Base-by-base conservation (phyloP, 192 early-diverging fungal genomes). In the Entomortierella beljakovae region DNA sequence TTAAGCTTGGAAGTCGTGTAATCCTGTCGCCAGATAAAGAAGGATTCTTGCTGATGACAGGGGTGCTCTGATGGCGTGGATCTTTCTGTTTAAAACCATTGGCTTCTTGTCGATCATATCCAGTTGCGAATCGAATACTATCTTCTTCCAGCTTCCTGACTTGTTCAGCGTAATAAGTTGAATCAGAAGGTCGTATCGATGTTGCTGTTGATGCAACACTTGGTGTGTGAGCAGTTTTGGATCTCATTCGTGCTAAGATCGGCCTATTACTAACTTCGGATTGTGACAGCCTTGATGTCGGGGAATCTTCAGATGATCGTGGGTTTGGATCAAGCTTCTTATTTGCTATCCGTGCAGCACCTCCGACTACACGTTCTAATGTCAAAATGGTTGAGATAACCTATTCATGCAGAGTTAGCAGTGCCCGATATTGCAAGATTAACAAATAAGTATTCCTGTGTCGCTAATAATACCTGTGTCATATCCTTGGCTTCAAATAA, bases 401-500 rank as follows among this genome's bases (percentile, higher is more conserved):
- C 80, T 90, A 85, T n/a, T n/a, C n/a, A n/a, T n/a, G n/a, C n/a
- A n/a, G n/a, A n/a, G n/a, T n/a, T n/a, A n/a, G n/a, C n/a, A n/a
- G n/a, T n/a, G n/a, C n/a, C n/a, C n/a, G n/a, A n/a, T n/a, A n/a
- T n/a, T n/a, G n/a, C n/a, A 31, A 49, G 37, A 50, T 13, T n/a
- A 59, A 42, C 22, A 20, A 11, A 26, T 15, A 50, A 23, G 60
- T 46, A 3, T 4, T 4, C 2, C 15, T 46, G 3, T 10, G 15
- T 46, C n/a, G n/a, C n/a, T n/a, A n/a, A 46, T 43, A 76, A 48
- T 83, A 90, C 89, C 34, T 80, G 82, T 11, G 70, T 68, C 88
- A 95, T 92, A 76, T 94, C 90, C 77, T 92, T 94, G 50, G 87
- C 94, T 52, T 95, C 93, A 66, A 90, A 94, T 34, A 95, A 70